Evolutionary conservation across 768 basidiomycete genomes (phyloP), one percentile per base, ranked within the genome.

Genomic region (Krasilnikovozyma curviuscula): DNA sequence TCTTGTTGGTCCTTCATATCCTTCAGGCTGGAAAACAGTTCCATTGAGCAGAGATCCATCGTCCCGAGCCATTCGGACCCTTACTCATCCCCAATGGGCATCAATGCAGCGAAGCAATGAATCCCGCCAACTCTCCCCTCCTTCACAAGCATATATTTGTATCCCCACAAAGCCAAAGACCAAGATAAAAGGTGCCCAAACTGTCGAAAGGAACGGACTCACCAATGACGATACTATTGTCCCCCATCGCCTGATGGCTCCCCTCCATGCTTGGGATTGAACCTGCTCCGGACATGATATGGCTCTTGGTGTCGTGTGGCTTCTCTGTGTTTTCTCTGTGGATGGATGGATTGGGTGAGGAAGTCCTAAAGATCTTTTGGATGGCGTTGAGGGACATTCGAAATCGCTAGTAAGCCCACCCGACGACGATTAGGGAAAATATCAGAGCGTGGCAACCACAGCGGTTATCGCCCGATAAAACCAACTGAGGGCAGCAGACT

Each of bases 191-290:
- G 40, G 24, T 13, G 38, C 14, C 19, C 29, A 29, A 32, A 14
- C 24, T 29, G 29, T 44, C 31, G 55, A 59, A 57, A 56, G 50
- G 38, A 37, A 57, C 55, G 27, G 25, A 69, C 77, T 58, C 55
- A 81, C 85, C 85, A 59, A 91, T 68, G 68, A 93, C 77, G 69
- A 84, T 63, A 18, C 85, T 88, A 70, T 91, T 86, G 50, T 85
- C 79, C 64, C 71, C 81, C 69, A 91, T 74, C 48, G 74, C 71
- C 30, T 81, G 70, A 49, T 77, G 73, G 49, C 68, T 60, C 40
- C 73, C 71, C 68, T 82, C 79, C 85, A 88, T 86, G 39, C 83
- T 85, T 18, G 85, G 85, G 62, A 89, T 88, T 10, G 79, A 78
- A 41, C 84, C 85, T 24, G 81, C 79, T 54, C 33, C 24, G 14